Conservation (phyloP, 257 asterid genomes). For the Paulownia fortunei region DNA sequence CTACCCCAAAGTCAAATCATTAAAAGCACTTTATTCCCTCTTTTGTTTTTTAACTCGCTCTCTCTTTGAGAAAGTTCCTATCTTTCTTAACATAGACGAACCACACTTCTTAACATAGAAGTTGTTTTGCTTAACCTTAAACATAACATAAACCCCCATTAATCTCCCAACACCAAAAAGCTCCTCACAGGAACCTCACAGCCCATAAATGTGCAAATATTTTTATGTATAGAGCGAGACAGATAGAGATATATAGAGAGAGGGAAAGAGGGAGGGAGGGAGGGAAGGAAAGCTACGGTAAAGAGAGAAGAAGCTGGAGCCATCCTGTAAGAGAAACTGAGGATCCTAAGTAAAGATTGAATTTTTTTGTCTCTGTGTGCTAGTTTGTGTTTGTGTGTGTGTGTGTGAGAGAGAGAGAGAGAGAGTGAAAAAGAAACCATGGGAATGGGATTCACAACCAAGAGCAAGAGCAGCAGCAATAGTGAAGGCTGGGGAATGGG, state of each 20-base stretch:
- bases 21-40: constrained; percentile 40
- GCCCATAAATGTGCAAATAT: background rate
- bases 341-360: constrained; percentile 21
- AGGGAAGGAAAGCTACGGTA: background rate
- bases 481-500: constrained; percentile 57
- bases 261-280: background rate
- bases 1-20: constrained; percentile 40
- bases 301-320: constrained; percentile 5
- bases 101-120: constrained; percentile 28
- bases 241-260: constrained; percentile 17
- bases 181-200: too few relatives aligned
- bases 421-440: too few relatives aligned
- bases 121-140: constrained; percentile 14
- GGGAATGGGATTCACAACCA: constrained; percentile 40
- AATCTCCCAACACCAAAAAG: constrained; percentile 3
- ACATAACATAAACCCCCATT: background rate
- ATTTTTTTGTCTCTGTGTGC: background rate
- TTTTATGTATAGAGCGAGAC: background rate
- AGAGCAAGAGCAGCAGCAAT: constrained; percentile 35
- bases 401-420: constrained; percentile 25
- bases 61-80: constrained; percentile 33
- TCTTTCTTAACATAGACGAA: constrained; percentile 28
- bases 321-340: background rate
- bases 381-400: background rate
- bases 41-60: constrained; percentile 6